These are phyloP conservation scores for Aegilops speltoides DNA, from an alignment of 176 grass and related monocot genomes.

Conservation along the genomic window DNA sequence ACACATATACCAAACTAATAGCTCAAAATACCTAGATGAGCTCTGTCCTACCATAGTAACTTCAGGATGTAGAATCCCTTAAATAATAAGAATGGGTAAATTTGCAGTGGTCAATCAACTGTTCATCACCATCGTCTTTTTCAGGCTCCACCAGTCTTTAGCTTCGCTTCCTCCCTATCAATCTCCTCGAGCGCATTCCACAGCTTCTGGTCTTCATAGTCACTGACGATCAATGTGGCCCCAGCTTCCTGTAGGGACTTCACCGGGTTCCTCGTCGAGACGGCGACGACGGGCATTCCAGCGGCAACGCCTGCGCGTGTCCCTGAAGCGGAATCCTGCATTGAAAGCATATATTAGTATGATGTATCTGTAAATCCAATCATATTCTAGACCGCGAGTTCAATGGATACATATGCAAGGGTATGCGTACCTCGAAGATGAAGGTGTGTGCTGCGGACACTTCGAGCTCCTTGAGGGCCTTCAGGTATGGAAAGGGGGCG, in stretches of 20 bases:
- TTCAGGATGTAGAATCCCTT: background rate
- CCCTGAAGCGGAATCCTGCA: slow-evolving; percentile 76
- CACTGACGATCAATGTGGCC: slow-evolving; percentile 67
- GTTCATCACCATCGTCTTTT: background rate
- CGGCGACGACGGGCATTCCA: slow-evolving; percentile 58
- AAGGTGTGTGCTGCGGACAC: slow-evolving; percentile 68
- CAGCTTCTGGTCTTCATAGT: slow-evolving; percentile 83
- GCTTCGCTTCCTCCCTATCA: slow-evolving; percentile 43
- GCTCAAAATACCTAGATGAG: slow-evolving; percentile 28
- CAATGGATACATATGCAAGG: no score
- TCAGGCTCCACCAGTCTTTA: slow-evolving; percentile 42
- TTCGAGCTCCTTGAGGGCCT: slow-evolving; percentile 62
- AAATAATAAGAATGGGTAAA: background rate
- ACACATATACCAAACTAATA: background rate
- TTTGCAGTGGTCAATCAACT: background rate
- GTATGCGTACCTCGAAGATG: slow-evolving; percentile 59
- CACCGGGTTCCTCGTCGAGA: slow-evolving; percentile 84
- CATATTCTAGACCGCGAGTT: no score
- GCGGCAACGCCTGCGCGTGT: slow-evolving; percentile 78
- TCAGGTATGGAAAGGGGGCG: slow-evolving; percentile 79
- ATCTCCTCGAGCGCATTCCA: slow-evolving; percentile 70
- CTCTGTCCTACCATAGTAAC: background rate
- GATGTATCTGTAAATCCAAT: no score
- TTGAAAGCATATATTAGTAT: no score
- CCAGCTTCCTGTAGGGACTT: slow-evolving; percentile 71